phyloP scores from a whole-genome alignment of 306 rosid genomes.

The Ormosia emarginata region DNA sequence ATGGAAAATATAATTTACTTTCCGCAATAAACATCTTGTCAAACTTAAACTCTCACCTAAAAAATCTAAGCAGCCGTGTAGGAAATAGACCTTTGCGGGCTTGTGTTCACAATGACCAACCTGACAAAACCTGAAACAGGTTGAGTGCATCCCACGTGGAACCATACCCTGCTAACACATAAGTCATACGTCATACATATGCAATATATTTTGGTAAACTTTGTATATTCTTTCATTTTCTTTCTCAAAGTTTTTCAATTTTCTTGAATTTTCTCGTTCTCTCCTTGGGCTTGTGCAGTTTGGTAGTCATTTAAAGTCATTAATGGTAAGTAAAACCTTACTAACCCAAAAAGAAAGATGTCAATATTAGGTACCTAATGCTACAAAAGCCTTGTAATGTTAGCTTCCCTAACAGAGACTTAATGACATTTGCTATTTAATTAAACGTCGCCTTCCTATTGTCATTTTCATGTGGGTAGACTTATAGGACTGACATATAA shows the following conservation, averaged over 20 bases:
- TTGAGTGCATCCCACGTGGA: not conserved
- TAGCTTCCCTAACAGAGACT: slow-evolving; percentile 76
- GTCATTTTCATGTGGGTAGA: slow-evolving; percentile 50
- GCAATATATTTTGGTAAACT: slow-evolving; percentile 15
- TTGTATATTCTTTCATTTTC: not conserved
- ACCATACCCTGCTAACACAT: slow-evolving; percentile 7
- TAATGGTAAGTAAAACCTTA: slow-evolving; percentile 58
- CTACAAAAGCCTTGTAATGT: slow-evolving; percentile 49
- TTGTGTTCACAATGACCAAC: slow-evolving; percentile 28
- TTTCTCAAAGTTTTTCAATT: not conserved
- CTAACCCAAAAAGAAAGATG: slow-evolving; percentile 55
- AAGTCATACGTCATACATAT: slow-evolving; percentile 52
- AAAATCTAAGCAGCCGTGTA: slow-evolving; percentile 32
- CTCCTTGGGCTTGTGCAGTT: slow-evolving; percentile 32
- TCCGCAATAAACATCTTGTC: not conserved
- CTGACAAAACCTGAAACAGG: not conserved
- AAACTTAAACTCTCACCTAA: slow-evolving; percentile 18
- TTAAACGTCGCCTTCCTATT: not conserved
- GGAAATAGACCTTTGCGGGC: slow-evolving; percentile 10
- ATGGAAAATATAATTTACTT: not conserved
- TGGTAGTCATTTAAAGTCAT: slow-evolving; percentile 55
- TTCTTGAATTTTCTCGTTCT: not conserved
- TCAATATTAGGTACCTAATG: slow-evolving; percentile 64
- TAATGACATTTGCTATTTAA: not conserved
- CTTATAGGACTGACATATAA: slow-evolving; percentile 6